Evolutionary conservation across 1,284 basidiomycete species (phyloP), one percentile per base, ranked within the genome.

Genomic region (Coniferiporia sulphurascens): DNA sequence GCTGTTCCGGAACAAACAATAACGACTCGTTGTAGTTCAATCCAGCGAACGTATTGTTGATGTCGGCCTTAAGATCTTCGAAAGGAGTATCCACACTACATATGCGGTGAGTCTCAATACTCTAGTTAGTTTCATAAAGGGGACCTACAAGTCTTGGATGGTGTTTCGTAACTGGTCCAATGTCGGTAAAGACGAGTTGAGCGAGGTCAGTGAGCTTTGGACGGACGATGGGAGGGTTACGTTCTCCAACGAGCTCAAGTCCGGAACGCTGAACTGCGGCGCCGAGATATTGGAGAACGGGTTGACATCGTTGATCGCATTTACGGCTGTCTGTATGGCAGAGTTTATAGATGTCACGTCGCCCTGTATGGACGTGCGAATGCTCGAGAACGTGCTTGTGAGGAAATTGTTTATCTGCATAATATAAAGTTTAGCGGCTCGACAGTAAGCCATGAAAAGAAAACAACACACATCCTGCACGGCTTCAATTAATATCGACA

Each of bases 171-270:
- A 73, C 19, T 92, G 85, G 19, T 83, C 77, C 17, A 96, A 77
- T 0, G 87, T 89, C 0, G 96, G 96, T 12, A 99, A 72, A 1
- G 89, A 87, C 49, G 76, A 77, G 71, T 97, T 98, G 43, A 98
- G 82, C 52, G 80, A 79, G 15, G 80, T 77, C 48, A 98, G 78
- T 0, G 86, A 74, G 60, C 87, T 77, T 68, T 90, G 78, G 69
- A 98, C 89, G 34, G 83, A 82, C n/a, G 84, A 81, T 0, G 95
- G 93, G 17, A 98, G 80, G 2, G 82, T 83, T 58, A 98, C 83
- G 65, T 94, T 93, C 62, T 87, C 76, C 46, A 98, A 78, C 3
- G 81, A 76, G 58, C 81, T 74, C 41, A 97, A 79, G 62, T 83
- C 82, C 1, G 93, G 91, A 48, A 92, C 79, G 61, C 76, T 73